Evolutionary conservation across 192 early-diverging fungal species (phyloP).

Genomic region (Backusella australiensis): DNA sequence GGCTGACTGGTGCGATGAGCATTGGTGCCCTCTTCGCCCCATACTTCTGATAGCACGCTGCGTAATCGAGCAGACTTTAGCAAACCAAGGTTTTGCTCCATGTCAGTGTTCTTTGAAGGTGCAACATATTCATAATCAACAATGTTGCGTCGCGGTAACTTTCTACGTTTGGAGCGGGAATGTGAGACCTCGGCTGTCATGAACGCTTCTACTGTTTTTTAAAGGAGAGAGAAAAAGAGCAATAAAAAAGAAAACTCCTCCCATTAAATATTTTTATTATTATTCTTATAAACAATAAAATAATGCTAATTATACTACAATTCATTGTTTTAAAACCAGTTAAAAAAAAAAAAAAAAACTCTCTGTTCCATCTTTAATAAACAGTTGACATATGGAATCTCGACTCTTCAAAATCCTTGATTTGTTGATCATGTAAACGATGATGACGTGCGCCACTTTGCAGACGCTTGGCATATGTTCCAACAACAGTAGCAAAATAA

Average conservation of each 20-base stretch:
- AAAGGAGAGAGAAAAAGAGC: not conserved
- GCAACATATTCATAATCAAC: not conserved
- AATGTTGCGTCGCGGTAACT: slow-evolving; percentile 3
- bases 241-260: not conserved
- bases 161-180: not conserved
- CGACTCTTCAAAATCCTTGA: slow-evolving; percentile 41
- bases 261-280: no score
- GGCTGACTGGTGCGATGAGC: not conserved
- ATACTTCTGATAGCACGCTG: not conserved
- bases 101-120: not conserved
- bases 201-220: not conserved
- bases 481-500: slow-evolving; percentile 33
- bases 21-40: not conserved
- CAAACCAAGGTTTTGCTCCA: not conserved
- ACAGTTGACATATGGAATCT: slow-evolving; percentile 37
- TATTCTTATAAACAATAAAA: not conserved
- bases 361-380: slow-evolving; percentile 19
- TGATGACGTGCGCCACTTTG: slow-evolving; percentile 40
- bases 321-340: not conserved
- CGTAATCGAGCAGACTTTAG: not conserved
- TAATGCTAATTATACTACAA: not conserved
- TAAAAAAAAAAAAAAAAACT: not conserved
- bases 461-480: slow-evolving; percentile 30
- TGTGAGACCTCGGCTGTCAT: not conserved
- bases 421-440: slow-evolving; percentile 40